Conservation (phyloP, 176 grass and related monocot species). For the Cenchrus americanus region DNA sequence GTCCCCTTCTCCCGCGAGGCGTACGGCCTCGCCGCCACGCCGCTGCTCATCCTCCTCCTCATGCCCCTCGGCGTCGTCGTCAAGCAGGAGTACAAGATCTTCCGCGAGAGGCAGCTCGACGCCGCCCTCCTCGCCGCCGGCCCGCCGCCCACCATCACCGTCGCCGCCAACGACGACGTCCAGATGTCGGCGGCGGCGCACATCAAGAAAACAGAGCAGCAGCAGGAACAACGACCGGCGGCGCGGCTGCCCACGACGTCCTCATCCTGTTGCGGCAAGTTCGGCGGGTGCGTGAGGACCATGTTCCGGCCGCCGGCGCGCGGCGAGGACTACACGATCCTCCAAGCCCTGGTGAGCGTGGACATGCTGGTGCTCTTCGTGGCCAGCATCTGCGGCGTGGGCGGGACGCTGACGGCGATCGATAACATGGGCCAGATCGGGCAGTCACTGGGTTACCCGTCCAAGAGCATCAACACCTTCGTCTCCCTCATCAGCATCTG, state of each 20-base stretch:
- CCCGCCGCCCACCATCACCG: constrained; percentile 40
- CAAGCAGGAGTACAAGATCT: constrained; percentile 69
- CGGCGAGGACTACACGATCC: constrained; percentile 77
- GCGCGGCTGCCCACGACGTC: not conserved
- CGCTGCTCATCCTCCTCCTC: constrained; percentile 61
- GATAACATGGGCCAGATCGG: constrained; percentile 98
- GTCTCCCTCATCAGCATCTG: constrained; percentile 90
- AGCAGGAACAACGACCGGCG: not conserved
- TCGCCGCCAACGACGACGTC: not conserved
- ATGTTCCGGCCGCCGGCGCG: constrained; percentile 56
- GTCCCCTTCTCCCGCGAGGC: constrained; percentile 44
- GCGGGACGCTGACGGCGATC: constrained; percentile 78
- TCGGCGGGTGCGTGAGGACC: constrained; percentile 13
- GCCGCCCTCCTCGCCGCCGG: constrained; percentile 10
- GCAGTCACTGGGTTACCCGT: constrained; percentile 57
- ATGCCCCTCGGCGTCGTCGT: constrained; percentile 72
- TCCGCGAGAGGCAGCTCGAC: constrained; percentile 42
- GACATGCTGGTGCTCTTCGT: constrained; percentile 81
- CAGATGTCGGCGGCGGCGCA: not conserved
- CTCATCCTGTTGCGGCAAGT: not conserved
- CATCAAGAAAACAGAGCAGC: constrained; percentile 3
- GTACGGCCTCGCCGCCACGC: constrained; percentile 37
- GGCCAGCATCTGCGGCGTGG: constrained; percentile 66
- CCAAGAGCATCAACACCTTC: constrained; percentile 64
- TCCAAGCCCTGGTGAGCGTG: constrained; percentile 63